phyloP scores from a whole-genome alignment of 2,329 filamentous ascomycete genomes.

The Coccinonectria pachysandricola region DNA sequence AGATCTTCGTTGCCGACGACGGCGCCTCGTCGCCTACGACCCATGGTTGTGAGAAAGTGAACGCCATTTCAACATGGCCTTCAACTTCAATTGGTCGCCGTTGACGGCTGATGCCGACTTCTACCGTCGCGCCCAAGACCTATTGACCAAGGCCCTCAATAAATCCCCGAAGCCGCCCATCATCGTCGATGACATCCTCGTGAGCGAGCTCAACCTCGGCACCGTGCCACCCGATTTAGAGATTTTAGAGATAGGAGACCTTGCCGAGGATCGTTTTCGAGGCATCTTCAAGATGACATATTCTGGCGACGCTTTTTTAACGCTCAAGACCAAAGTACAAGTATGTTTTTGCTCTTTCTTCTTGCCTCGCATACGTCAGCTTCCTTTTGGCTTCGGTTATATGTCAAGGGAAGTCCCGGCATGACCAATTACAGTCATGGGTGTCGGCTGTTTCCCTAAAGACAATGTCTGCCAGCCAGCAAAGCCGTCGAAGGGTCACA shows the following conservation, averaged over 20 bases:
- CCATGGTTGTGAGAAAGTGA: slow-evolving; percentile 26
- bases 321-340: slow-evolving; percentile 90
- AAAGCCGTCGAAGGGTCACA: no score
- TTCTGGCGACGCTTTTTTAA: slow-evolving; percentile 87
- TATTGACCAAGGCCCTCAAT: slow-evolving; percentile 90
- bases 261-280: slow-evolving; percentile 92
- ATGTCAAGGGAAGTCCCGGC: slow-evolving; percentile 2
- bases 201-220: slow-evolving; percentile 94
- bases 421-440: no score
- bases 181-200: slow-evolving; percentile 98
- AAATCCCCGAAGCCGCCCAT: slow-evolving; percentile 97
- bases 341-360: slow-evolving; percentile 35
- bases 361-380: slow-evolving; percentile 5
- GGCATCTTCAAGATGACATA: slow-evolving; percentile 99
- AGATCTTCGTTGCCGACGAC: slow-evolving; percentile 10
- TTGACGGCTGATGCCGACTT: slow-evolving; percentile 89
- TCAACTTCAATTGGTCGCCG: slow-evolving; percentile 99
- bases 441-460: no score
- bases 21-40: slow-evolving; percentile 15
- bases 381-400: slow-evolving; percentile 1
- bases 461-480: no score
- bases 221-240: slow-evolving; percentile 90
- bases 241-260: slow-evolving; percentile 93
- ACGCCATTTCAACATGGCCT: slow-evolving; percentile 68
- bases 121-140: slow-evolving; percentile 82